Evolutionary conservation across 768 basidiomycete genomes (phyloP), one percentile per base, ranked within the genome.

Genomic region (Pleurotus salmoneostramineus): DNA sequence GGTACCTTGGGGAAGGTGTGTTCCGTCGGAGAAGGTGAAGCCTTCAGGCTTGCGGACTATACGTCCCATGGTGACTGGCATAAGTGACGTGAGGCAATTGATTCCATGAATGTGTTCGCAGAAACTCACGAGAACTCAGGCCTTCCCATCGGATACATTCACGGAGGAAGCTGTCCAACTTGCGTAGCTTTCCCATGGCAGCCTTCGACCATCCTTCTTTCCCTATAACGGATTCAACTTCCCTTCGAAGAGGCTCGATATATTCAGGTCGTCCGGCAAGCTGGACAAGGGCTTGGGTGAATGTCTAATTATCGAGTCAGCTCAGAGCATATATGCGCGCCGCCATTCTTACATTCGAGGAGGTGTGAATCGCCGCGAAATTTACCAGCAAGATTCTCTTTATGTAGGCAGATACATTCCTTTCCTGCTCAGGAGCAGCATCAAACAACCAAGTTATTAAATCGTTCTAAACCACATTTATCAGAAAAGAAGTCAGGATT

Each of bases 101-200:
- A n/a, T n/a, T n/a, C n/a, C n/a, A n/a, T n/a, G n/a, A n/a, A n/a
- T n/a, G n/a, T n/a, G n/a, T n/a, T n/a, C n/a, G n/a, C n/a, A 43
- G 44, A 5, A 63, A 11, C 66, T 12, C 61, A 76, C 75, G 27
- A n/a, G 63, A 54, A 21, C 60, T 64, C 32, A 66, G 57, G 1
- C 73, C 72, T n/a, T 66, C 66, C 31, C 68, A 58, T 4, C 75
- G 67, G 56, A 71, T 69, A 3, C 72, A 72, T 56, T 80, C 80
- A 34, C 73, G 72, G 15, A 80, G 57, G 60, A 79, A 78, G 57
- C 78, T 81, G 56, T 79, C 78, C 11, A 79, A 50, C 58, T 75
- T 74, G 56, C 70, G 65, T 70, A 81, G 72, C 49, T 74, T 74
- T 5, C 64, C 63, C 14, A 79, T 58, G 0, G 69, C 64, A 6